Base-by-base conservation (phyloP, 495 filamentous ascomycete species). In the Hypoxylon intermedium region DNA sequence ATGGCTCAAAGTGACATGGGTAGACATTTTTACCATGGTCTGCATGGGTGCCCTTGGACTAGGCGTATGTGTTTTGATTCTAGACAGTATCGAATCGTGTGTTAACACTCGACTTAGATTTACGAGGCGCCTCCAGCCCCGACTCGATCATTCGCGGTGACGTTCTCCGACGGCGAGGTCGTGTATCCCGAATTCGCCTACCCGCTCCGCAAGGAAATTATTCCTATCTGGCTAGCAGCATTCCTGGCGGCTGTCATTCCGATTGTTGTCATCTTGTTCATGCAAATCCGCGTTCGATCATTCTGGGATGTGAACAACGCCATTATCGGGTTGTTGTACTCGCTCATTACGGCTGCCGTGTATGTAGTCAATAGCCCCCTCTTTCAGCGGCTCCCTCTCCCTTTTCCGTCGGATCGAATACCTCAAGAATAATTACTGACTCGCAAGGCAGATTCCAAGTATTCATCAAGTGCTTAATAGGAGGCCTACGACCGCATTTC, bases 251-350 rank as follows among this genome's bases (percentile, higher is more conserved):
- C 77, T 18, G 53, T 87, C 1, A 67, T 85, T 45, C 86, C 87
- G 12, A 80, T 87, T 71, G 53, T 75, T 34, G 68, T 87, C 59
- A 81, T 88, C 67, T 72, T 82, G 6, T 63, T 82, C 37, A 75
- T 80, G 68, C 84, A 87, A 65, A 78, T 87, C 53, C 79, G 85
- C 7, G 76, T 85, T 28, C 80, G 83, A 37, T 83, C 79, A 30
- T 88, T 88, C 74, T 88, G 85, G 85, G 86, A 89, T 53, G 68
- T 79, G 44, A 87, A 87, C 71, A 87, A 87, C 55, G 85, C 79
- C 26, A 70, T 82, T 38, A 74, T 87, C 34, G 86, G 86, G 5
- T 72, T 87, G 0, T 68, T 87, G 9, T 87, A 87, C 72, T 74
- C 78, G 2, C 71, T 87, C 43, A 83, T 88, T 70, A 75, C 77